A percentile compares a stretch with the other conserved stretches of the same genome.
Evolutionary conservation across 129 eudicot species (phyloP).

Genomic region (Chrysanthemum makinoi): DNA sequence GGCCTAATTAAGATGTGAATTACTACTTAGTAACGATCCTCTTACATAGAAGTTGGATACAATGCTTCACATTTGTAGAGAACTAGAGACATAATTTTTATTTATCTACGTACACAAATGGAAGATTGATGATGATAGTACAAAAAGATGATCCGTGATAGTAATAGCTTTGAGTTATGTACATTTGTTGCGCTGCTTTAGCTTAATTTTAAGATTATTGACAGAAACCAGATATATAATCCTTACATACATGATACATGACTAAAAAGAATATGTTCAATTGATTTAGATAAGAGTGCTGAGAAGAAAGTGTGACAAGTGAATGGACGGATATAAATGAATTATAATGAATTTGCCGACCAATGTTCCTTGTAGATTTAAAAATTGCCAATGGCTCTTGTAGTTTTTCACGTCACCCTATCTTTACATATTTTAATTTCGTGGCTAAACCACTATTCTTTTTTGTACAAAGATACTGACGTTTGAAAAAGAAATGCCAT

Average conservation of each 20-base stretch:
- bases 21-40: too few species aligned
- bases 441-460: slow-evolving; percentile 9
- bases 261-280: neutral
- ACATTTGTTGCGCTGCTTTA: too few species aligned
- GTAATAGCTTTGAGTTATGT: too few species aligned
- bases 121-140: too few species aligned
- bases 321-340: slow-evolving; percentile 15
- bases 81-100: too few species aligned
- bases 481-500: slow-evolving; percentile 1
- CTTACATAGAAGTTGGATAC: too few species aligned
- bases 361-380: slow-evolving; percentile 9
- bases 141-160: too few species aligned
- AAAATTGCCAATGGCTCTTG: slow-evolving; percentile 23
- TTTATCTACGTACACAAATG: too few species aligned
- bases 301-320: slow-evolving; percentile 3
- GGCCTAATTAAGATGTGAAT: too few species aligned
- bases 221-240: neutral
- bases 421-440: slow-evolving; percentile 10
- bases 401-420: slow-evolving; percentile 27
- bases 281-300: slow-evolving; percentile 2
- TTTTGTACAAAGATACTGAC: slow-evolving; percentile 11
- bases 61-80: too few species aligned
- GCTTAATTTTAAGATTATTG: too few species aligned
- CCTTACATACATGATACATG: too few species aligned
- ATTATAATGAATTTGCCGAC: slow-evolving; percentile 19